Conservation (phyloP, 2,329 filamentous ascomycete genomes). For the Hymenotorrendiella dingleyae region DNA sequence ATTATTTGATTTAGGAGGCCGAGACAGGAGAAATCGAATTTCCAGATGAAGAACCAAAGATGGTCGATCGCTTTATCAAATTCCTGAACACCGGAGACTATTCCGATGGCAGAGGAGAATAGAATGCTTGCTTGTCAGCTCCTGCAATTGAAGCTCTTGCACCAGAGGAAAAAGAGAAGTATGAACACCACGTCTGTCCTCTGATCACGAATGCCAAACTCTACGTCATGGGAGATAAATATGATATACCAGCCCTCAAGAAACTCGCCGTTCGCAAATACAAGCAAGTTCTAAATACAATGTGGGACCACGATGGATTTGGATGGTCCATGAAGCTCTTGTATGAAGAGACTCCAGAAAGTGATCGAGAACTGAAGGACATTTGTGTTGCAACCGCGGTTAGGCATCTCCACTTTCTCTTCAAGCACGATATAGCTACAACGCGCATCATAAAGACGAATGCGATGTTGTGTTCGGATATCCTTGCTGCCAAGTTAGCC, state of each 20-base stretch:
- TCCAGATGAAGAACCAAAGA: background rate
- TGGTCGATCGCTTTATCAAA: background rate
- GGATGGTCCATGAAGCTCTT: background rate
- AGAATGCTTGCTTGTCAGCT: no score
- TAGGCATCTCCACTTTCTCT: background rate
- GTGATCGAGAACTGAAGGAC: background rate
- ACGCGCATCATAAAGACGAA: no score
- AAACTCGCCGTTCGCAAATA: background rate
- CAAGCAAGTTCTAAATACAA: background rate
- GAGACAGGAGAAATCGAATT: background rate
- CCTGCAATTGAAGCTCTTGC: no score
- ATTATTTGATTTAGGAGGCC: background rate
- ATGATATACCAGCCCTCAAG: background rate
- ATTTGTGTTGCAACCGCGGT: background rate
- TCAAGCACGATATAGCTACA: no score
- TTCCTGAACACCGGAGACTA: background rate
- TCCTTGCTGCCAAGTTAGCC: no score
- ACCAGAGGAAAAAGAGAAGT: no score
- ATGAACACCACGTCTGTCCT: no score
- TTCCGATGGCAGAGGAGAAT: no score
- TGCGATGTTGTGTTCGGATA: no score
- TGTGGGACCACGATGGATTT: background rate
- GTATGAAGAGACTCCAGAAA: background rate
- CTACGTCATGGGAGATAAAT: background rate
- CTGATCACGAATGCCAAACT: background rate